A percentile compares a stretch with the other conserved stretches of the same genome.
Conservation (phyloP, 495 filamentous ascomycete species). For the Neurospora africana region DNA sequence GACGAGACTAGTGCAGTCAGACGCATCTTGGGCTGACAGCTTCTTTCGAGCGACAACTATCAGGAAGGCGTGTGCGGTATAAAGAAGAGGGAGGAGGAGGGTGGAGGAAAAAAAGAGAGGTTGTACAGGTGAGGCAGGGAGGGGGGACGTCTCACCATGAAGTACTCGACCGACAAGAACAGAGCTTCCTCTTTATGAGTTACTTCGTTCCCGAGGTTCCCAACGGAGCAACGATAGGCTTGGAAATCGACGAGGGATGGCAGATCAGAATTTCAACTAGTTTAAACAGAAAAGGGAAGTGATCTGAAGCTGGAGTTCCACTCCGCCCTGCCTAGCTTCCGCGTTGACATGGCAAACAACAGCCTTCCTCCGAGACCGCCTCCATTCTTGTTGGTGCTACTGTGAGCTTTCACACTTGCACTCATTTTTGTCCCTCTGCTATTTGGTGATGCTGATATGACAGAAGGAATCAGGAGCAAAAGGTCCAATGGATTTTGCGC, state of each 20-base stretch:
- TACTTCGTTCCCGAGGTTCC: neutral
- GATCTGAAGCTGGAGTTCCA: neutral
- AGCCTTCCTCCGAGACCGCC: neutral
- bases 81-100: neutral
- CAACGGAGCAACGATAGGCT: neutral
- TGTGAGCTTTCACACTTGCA: neutral
- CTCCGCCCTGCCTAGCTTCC: neutral
- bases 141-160: neutral
- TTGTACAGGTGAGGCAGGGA: neutral
- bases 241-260: neutral
- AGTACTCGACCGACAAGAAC: neutral
- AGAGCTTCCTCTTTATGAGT: neutral
- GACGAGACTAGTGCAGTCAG: slow-evolving; percentile 14
- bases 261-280: neutral
- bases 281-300: neutral
- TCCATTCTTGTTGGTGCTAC: neutral
- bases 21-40: slow-evolving; percentile 20
- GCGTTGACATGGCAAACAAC: neutral
- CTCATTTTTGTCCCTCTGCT: neutral
- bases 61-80: neutral
- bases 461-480: neutral
- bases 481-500: neutral
- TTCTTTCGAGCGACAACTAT: neutral
- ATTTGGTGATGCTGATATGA: neutral
- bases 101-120: neutral